Percentiles rank a stretch among this genome's conserved stretches.
Conservation (phyloP, 2,329 filamentous ascomycete species). For the Didymella lethalis region DNA sequence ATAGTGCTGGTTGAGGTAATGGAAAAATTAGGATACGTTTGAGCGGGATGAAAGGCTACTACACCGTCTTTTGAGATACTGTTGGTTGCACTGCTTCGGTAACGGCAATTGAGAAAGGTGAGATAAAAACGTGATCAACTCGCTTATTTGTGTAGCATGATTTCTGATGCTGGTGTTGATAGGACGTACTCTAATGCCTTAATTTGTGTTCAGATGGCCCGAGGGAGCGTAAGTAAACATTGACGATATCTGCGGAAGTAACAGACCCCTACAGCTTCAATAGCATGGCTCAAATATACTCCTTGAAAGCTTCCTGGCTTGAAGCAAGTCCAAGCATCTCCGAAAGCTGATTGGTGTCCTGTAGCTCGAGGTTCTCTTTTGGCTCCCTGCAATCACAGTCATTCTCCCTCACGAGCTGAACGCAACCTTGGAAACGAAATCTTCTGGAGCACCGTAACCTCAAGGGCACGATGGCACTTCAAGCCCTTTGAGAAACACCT, state of each 20-base stretch:
- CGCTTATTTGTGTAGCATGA: neutral
- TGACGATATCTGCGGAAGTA: neutral
- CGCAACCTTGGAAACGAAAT: neutral
- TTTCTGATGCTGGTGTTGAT: neutral
- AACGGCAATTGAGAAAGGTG: neutral
- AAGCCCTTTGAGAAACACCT: neutral
- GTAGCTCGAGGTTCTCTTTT: neutral
- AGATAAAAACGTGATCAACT: neutral
- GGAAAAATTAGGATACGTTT: neutral
- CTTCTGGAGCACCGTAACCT: neutral
- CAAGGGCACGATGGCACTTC: neutral
- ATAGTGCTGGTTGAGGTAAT: neutral
- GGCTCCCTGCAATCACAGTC: neutral
- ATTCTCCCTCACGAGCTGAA: neutral
- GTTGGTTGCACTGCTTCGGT: neutral
- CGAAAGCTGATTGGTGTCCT: neutral
- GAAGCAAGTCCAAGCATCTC: neutral
- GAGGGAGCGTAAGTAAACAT: neutral
- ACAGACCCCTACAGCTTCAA: neutral
- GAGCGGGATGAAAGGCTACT: neutral
- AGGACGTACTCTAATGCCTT: neutral
- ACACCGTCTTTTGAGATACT: neutral
- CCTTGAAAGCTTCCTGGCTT: neutral
- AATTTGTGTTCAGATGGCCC: neutral
- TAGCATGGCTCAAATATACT: neutral